Percentiles rank a stretch among this genome's conserved stretches.
Evolutionary conservation across 495 filamentous ascomycete species (phyloP).

Genomic region (Parathielavia appendiculata): DNA sequence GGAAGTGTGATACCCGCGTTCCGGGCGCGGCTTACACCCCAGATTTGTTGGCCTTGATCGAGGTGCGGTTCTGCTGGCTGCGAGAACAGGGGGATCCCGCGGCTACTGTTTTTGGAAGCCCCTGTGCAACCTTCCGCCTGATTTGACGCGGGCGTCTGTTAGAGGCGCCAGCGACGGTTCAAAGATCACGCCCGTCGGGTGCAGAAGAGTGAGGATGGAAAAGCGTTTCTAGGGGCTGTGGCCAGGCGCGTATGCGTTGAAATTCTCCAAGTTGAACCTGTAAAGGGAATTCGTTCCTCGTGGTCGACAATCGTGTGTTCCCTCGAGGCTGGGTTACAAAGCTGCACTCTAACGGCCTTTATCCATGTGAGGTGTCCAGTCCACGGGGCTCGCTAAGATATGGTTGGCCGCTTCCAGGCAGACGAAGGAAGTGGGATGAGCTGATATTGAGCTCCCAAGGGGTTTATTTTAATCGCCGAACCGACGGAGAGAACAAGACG

Average conservation of each 20-base stretch:
- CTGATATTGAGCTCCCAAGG: slow-evolving; percentile 1
- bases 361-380: slow-evolving; percentile 7
- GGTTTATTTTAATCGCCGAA: slow-evolving; percentile 22
- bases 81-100: slow-evolving; percentile 28
- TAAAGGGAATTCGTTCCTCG: background rate
- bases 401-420: background rate
- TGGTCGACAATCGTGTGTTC: slow-evolving; percentile 1
- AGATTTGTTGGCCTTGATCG: slow-evolving; percentile 33
- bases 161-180: slow-evolving; percentile 20
- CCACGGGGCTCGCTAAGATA: slow-evolving; percentile 14
- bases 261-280: background rate
- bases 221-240: slow-evolving; percentile 8
- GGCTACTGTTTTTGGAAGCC: slow-evolving; percentile 37
- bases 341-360: slow-evolving; percentile 5
- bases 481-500: slow-evolving; percentile 28
- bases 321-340: slow-evolving; percentile 9
- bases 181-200: slow-evolving; percentile 28
- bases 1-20: slow-evolving; percentile 29
- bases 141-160: slow-evolving; percentile 21
- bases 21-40: slow-evolving; percentile 32
- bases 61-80: slow-evolving; percentile 26
- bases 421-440: background rate
- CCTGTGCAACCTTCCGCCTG: slow-evolving; percentile 32
- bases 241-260: background rate
- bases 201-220: slow-evolving; percentile 14